Conservation (phyloP, 306 rosid genomes). For the Inga oerstediana region DNA sequence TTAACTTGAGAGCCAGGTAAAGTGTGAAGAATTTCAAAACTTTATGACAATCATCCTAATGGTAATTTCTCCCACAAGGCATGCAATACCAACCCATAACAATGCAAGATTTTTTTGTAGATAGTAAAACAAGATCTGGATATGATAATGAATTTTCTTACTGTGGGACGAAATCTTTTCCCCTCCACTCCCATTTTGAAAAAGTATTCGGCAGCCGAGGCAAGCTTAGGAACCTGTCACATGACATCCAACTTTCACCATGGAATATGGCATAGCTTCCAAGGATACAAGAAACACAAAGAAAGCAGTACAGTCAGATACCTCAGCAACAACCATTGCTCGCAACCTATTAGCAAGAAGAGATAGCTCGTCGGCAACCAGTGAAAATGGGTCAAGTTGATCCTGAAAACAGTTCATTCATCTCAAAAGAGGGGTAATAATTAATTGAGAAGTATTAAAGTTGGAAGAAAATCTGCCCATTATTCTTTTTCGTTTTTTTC, state of each 20-base stretch:
- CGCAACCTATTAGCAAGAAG: slow-evolving; percentile 75
- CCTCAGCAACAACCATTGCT: slow-evolving; percentile 86
- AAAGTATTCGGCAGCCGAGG: slow-evolving; percentile 91
- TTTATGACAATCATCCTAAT: slow-evolving; percentile 1
- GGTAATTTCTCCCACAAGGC: slow-evolving; percentile 12
- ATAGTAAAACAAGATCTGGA: slow-evolving; percentile 6
- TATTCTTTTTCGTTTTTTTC: background rate
- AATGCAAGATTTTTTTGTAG: slow-evolving; percentile 1
- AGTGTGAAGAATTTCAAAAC: slow-evolving; percentile 8
- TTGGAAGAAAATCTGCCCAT: background rate
- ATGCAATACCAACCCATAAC: slow-evolving; percentile 14
- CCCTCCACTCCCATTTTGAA: slow-evolving; percentile 98
- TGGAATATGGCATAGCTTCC: background rate
- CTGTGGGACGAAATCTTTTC: slow-evolving; percentile 97
- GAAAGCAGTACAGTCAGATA: slow-evolving; percentile 40
- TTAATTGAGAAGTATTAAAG: slow-evolving; percentile 5
- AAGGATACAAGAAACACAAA: slow-evolving; percentile 19
- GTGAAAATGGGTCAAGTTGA: slow-evolving; percentile 81
- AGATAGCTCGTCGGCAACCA: slow-evolving; percentile 91
- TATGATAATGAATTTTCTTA: slow-evolving; percentile 42
- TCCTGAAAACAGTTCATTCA: slow-evolving; percentile 55
- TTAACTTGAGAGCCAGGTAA: background rate
- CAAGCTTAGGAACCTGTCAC: slow-evolving; percentile 95
- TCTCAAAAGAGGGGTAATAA: slow-evolving; percentile 16
- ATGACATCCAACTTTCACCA: slow-evolving; percentile 31